Evolutionary conservation across 2,329 filamentous ascomycete genomes (phyloP), one percentile per base, ranked within the genome.

Genomic region (Pezicula radicicola): DNA sequence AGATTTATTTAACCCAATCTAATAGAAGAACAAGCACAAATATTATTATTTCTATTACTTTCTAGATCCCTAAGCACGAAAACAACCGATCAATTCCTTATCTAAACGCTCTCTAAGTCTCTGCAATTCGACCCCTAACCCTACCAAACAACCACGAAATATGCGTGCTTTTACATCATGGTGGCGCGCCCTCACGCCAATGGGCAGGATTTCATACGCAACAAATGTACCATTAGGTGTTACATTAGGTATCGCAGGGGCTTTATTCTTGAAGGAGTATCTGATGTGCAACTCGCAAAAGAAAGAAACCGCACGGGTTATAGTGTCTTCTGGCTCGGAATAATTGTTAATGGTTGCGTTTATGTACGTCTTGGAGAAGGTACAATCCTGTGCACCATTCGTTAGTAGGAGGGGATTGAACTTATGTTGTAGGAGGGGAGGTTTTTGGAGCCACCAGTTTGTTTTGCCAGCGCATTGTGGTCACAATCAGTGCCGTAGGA

Each of bases 41-140:
- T 5, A 21, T 3, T 5, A 21, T 30, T 6, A 52, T 52, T 49
- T 41, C 53, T 46, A 55, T 52, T 46, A 55, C 50, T 48, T 52
- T 52, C 50, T 40, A 49, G 28, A 55, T 55, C 42, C 50, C 49
- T 42, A 50, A 52, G 41, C 35, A 55, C 42, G 39, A 55, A 21
- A 55, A 52, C 49, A 51, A 51, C 49, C 46, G 30, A 55, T 52
- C 42, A 50, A 49, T 52, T 55, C 53, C 50, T 52, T 25, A 51
- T 40, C 44, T 54, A 44, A 40, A 54, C 44, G 44, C 48, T 54
- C 52, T 49, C 52, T 49, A 49, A 49, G n/a, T 49, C 49, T 49
- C 53, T 50, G 28, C 37, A 51, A 50, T 36, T 51, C 18, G 8
- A 44, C 42, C 37, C 5, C 21, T 3, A 21, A 21, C 21, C 15